Base-by-base conservation (phyloP, 352 stramenopile species). In the Chrysophaeum taylorii region DNA sequence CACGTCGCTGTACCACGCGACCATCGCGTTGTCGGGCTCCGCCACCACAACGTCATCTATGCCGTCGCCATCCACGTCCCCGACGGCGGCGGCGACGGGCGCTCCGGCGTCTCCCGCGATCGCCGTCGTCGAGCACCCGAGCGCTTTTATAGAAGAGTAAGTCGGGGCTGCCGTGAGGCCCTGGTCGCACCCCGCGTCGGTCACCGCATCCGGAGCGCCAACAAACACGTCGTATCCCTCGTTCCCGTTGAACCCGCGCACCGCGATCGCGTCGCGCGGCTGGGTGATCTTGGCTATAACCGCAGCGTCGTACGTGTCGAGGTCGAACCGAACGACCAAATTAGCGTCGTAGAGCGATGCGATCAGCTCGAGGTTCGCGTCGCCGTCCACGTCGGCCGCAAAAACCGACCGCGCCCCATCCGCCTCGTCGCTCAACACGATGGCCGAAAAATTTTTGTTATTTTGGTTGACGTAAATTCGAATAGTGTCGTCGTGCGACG, bases 401-500 rank as follows among this genome's bases (percentile, higher is more conserved):
- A 33, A 60, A 25, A 60, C 48, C 18, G 48, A n/a, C 18, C 48
- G 25, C 18, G 48, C 48, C 5, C 48, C 48, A 15, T 50, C 23
- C 42, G 42, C 42, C 15, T 50, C 23, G 42, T 23, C n/a, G n/a
- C n/a, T 23, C 48, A 9, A 60, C 5, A 60, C 48, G 25, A 9
- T 18, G 9, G 18, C 33, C 18, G 18, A 33, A 21, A 60, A 60
- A 9, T 18, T 23, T 25, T 60, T 5, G 48, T 5, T 9, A 7
- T 25, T 25, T 18, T 60, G 18, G 48, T 60, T 60, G 18, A 78
- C 71, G 53, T 78, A 78, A 71, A 71, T 78, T 35, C 27, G 52
- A 18, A 78, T 75, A 2, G 53, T 43, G 1, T 70, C 68, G 61
- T 74, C 72, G 57, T 70, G 70, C 45, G 74, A 73, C 1, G 67